Conservation (phyloP, 1,284 basidiomycete genomes). For the Pholiota adiposa region DNA sequence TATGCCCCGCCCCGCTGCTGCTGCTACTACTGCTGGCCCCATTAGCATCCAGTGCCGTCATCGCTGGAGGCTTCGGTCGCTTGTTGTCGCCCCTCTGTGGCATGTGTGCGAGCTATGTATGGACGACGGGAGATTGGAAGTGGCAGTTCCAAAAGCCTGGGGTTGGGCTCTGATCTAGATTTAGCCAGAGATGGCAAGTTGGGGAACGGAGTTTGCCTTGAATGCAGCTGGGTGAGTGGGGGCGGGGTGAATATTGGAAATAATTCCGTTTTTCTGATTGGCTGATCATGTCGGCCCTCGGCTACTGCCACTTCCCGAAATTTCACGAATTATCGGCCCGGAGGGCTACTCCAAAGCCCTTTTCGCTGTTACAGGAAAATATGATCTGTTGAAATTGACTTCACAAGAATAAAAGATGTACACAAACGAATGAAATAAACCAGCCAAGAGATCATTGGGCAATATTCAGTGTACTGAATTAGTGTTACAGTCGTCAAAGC, state of each 20-base stretch:
- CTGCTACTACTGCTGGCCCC: constrained; percentile 1
- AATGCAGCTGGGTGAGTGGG: neutral
- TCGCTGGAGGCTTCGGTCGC: neutral
- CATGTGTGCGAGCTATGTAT: neutral
- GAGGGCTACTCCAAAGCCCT: too few relatives aligned
- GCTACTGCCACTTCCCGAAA: neutral
- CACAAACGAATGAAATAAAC: too few relatives aligned
- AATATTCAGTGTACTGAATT: too few relatives aligned
- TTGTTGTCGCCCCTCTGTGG: neutral
- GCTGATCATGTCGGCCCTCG: neutral
- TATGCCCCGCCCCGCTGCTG: constrained; percentile 8
- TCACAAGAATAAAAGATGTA: too few relatives aligned
- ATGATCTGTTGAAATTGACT: too few relatives aligned
- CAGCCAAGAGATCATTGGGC: too few relatives aligned
- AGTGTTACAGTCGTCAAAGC: too few relatives aligned
- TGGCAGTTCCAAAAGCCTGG: neutral
- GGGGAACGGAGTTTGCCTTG: neutral
- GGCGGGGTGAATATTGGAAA: neutral
- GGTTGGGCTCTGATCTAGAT: neutral
- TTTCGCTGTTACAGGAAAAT: too few relatives aligned
- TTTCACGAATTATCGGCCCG: too few relatives aligned
- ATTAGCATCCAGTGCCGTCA: neutral
- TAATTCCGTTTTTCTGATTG: neutral
- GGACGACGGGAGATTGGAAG: neutral
- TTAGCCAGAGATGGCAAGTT: neutral